Base-by-base conservation (phyloP, 768 basidiomycete species). In the Sporobolomyces phaffii region DNA sequence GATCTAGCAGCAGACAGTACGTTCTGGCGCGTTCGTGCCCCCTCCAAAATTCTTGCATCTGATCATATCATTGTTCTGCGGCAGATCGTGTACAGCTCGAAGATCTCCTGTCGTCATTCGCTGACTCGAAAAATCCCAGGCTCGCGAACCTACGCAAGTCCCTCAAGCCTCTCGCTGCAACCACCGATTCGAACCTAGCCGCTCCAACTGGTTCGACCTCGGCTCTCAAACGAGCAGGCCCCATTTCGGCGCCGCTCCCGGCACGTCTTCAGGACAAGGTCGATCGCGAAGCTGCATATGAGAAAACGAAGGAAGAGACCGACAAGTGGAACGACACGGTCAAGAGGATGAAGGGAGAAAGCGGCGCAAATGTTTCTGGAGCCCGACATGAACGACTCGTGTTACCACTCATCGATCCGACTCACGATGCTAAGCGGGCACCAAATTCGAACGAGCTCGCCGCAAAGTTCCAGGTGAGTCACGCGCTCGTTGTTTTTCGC, bases 311-410 rank as follows among this genome's bases (percentile, higher is more conserved):
- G 76, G 83, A 84, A 68, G 93, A 97, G 77, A 87, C 94, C 3
- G 85, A 89, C 69, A 96, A 94, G 80, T 98, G 94, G 96, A 84
- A 84, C 31, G 85, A 84, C 8, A 89, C 90, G 5, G 94, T 97
- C 87, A 89, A 88, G 77, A 83, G 84, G 26, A 91, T 99, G 71
- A 86, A 87, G 70, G 90, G 97, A 80, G 90, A 88, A 50, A 58
- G 81, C 53, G 65, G 77, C 18, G 73, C 77, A 52, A 74, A 64
- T n/a, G 71, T 69, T 18, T 75, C 72, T 20, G 74, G 70, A 6
- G 72, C 70, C 20, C 34, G 69, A 44, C 72, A 72, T 36, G 70
- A 69, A 56, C 70, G 68, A n/a, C 47, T 72, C 33, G 63, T n/a
- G 24, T 66, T 73, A 40, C 74, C 62, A 8, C 58, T 69, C 5